Conservation (phyloP, 805 yeast species). For the Ogataea wickerhamii region DNA sequence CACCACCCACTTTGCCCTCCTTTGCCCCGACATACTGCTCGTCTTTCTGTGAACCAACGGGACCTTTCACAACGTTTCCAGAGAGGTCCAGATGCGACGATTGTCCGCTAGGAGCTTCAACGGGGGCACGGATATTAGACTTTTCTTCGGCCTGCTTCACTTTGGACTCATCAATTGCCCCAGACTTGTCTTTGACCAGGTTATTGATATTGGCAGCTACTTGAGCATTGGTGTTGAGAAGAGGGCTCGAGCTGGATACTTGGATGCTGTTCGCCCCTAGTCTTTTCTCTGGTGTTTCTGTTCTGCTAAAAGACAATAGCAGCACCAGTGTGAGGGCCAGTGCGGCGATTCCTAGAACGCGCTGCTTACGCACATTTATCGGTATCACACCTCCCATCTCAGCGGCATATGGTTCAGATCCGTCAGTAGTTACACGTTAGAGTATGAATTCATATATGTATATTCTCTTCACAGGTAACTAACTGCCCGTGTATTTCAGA, state of each 20-base stretch:
- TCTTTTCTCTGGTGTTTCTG: conserved; percentile 12
- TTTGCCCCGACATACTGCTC: background rate
- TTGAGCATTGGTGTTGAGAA: conserved; percentile 14
- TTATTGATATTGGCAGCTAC: conserved; percentile 25
- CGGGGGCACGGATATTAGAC: conserved; percentile 19
- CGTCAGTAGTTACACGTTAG: no score
- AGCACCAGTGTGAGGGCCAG: conserved; percentile 36
- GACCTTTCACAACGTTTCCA: conserved; percentile 9
- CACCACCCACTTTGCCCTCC: background rate
- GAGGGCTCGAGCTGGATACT: conserved; percentile 5
- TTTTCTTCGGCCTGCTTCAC: conserved; percentile 37
- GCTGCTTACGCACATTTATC: conserved; percentile 33
- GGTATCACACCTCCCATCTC: conserved; percentile 9
- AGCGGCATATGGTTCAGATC: no score
- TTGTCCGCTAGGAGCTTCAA: conserved; percentile 21
- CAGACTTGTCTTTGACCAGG: conserved; percentile 32
- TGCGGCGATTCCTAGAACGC: conserved; percentile 41
- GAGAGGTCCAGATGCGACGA: conserved; percentile 5
- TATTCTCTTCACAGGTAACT: no score
- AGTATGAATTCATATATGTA: no score
- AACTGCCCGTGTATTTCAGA: no score
- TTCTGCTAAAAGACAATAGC: conserved; percentile 29
- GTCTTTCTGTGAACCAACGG: conserved; percentile 11
- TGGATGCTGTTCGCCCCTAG: conserved; percentile 7
- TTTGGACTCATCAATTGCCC: conserved; percentile 39